A percentile compares a stretch with the other conserved stretches of the same genome.
Evolutionary conservation across 2,329 filamentous ascomycete species (phyloP).

Genomic region (Alternaria gansuensis): DNA sequence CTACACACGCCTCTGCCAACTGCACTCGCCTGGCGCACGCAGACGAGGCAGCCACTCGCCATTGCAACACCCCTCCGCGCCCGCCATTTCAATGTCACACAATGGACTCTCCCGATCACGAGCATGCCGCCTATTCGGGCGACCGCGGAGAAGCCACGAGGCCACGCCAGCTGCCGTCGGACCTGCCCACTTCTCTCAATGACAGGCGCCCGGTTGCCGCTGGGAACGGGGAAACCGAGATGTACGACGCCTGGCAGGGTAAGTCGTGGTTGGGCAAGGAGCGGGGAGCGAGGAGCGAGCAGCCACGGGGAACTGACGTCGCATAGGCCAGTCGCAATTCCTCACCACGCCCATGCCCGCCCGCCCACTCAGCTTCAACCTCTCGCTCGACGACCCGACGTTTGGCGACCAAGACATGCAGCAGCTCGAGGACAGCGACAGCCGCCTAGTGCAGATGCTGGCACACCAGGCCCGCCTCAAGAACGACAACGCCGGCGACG

Average conservation of each 20-base stretch:
- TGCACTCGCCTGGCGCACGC: neutral
- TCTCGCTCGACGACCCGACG: conserved; percentile 79
- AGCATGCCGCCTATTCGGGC: conserved; percentile 49
- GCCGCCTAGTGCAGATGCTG: conserved; percentile 92
- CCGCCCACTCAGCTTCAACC: conserved; percentile 84
- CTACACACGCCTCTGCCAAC: neutral
- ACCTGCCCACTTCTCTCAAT: conserved; percentile 90
- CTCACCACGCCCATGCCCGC: conserved; percentile 85
- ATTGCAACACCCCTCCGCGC: conserved; percentile 3
- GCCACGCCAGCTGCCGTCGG: conserved; percentile 71
- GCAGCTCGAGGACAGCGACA: conserved; percentile 77
- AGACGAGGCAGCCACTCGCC: conserved; percentile 15
- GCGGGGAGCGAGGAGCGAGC: conserved; percentile 15
- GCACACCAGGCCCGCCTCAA: conserved; percentile 90
- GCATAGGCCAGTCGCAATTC: conserved; percentile 90
- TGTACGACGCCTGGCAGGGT: conserved; percentile 99
- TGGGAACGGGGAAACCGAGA: conserved; percentile 84
- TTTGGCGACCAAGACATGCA: conserved; percentile 73
- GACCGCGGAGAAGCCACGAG: conserved; percentile 39
- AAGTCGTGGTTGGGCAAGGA: conserved; percentile 51
- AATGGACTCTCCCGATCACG: conserved; percentile 49
- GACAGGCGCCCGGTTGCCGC: conserved; percentile 78
- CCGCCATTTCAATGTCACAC: conserved; percentile 39
- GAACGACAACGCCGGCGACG: conserved; percentile 73
- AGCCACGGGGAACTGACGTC: conserved; percentile 6